Evolutionary conservation across 768 basidiomycete genomes (phyloP), one percentile per base, ranked within the genome.

Genomic region (Leccinum ochraceum): DNA sequence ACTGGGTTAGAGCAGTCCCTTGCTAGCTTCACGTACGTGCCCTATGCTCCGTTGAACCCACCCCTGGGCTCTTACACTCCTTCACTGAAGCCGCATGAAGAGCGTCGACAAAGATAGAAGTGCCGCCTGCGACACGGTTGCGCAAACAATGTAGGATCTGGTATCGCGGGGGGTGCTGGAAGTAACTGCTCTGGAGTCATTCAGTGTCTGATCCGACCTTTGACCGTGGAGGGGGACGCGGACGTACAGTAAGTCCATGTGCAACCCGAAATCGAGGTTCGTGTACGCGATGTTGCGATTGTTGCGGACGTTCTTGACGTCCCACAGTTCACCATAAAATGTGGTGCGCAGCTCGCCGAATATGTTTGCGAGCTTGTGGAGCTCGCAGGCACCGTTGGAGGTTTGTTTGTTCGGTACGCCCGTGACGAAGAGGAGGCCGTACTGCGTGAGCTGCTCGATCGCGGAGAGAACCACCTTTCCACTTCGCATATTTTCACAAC

Each of bases 281-380:
- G 96, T 99, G 72, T 97, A 98, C 4, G 96, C 96, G 58, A 99
- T 94, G 72, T 99, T 99, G 65, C 80, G 83, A 68, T 90, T 90
- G 58, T 92, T 80, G 46, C 74, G 77, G 44, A 86, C 67, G 61
- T 87, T 92, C 76, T 86, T 84, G 28, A 98, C 95, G 71, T 97
- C 86, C 94, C 94, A 98, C 1, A 89, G 70, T 50, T 81, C 78
- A 0, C 96, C 96, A 66, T 99, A 99, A 72, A 98, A 95, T 9
- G 95, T 98, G 50, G 82, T 78, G 28, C 94, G 79, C 28, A 98
- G 79, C 63, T 92, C 84, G 6, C 93, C 90, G 66, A 98, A 90
- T 24, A 68, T 71, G 28, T 79, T 76, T 2, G 85, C 92, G 3
- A 98, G 78, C n/a, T 60, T 75, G 4, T 84, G 79, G 32, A 94